Evolutionary conservation across 2,329 filamentous ascomycete species (phyloP), one percentile per base, ranked within the genome.

Genomic region (Sporothrix variecibatus): DNA sequence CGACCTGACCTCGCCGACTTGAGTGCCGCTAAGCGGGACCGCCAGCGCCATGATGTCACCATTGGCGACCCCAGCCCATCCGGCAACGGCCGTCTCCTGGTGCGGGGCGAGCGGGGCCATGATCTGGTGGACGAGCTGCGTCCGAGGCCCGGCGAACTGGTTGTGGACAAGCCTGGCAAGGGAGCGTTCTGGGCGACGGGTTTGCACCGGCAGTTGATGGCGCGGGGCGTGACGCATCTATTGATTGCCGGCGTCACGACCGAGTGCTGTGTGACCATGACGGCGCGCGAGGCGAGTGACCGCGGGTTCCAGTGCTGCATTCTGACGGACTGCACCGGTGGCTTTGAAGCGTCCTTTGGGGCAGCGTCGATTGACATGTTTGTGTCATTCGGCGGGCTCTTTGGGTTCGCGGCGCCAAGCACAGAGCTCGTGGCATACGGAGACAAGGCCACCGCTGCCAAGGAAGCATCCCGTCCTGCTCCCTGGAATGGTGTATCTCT

Each of bases 251-350:
- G 88, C 0, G 87, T 90, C 12, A 90, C 87, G 0, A 89, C 87
- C 0, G 87, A 90, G 79, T 83, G 87, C 76, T 89, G 87, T 77
- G 87, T 90, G 71, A 85, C 85, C 9, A 87, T 86, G 0, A 88
- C 87, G 0, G 82, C 87, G 1, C 82, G 87, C 51, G 88, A 90
- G 79, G 87, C 86, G 43, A 87, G 87, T 74, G 88, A 90, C 77
- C 84, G 89, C n/a, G 89, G 88, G 0, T 90, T 88, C 76, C 87
- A 90, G 77, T 89, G 86, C 79, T 90, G 88, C 81, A 83, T 86
- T 20, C 79, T 87, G 26, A 81, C 80, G 7, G 84, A 87, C 77
- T 86, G 83, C 75, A 87, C 86, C 0, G 83, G 82, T 65, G 86
- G 86, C 0, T 87, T 87, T 73, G 83, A 86, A 71, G 79, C 80